Base-by-base conservation (phyloP, 768 basidiomycete species). In the Boletus insuetus region DNA sequence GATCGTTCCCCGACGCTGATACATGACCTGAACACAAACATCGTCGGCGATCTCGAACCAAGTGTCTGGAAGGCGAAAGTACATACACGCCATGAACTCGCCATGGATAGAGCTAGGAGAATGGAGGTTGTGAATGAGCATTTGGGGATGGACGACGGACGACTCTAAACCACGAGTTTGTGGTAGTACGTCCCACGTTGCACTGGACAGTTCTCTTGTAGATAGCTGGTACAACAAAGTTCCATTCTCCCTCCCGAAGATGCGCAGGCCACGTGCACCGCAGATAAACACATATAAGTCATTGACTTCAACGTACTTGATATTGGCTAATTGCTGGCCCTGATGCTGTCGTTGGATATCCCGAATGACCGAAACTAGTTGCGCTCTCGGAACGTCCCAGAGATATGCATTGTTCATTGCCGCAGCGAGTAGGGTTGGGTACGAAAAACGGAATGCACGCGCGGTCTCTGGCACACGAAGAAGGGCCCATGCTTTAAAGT, bases 291-390 rank as follows among this genome's bases (percentile, higher is more conserved):
- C 79, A 63, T 86, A 80, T 9, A 71, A 68, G 42, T 75, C 72
- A 51, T 77, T 79, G 52, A 91, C 69, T 60, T 91, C 89, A 34
- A 90, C 86, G 57, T 89, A 90, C 49, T 74, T 74, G 51, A 87
- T 75, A 12, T 69, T 58, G 4, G 75, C 79, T 17, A 80, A 67
- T 9, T 41, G 3, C 47, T 52, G 17, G 16, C 20, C 48, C 29
- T 53, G 56, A 46, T 58, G 45, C 22, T 26, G 32, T 44, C 46
- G 58, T 31, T 69, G 64, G 17, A 58, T 56, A 46, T 69, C 62
- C 20, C 46, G 64, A 32, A 68, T 32, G 45, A 67, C 58, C 78
- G 85, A 79, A 1, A 81, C 64, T 14, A 83, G 59, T 20, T 68
- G 58, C 0, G 79, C 81, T 0, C 79, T 77, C 3, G 76, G 75